phyloP scores from a whole-genome alignment of 139 green algal genomes.

The Zygnema cylindricum region DNA sequence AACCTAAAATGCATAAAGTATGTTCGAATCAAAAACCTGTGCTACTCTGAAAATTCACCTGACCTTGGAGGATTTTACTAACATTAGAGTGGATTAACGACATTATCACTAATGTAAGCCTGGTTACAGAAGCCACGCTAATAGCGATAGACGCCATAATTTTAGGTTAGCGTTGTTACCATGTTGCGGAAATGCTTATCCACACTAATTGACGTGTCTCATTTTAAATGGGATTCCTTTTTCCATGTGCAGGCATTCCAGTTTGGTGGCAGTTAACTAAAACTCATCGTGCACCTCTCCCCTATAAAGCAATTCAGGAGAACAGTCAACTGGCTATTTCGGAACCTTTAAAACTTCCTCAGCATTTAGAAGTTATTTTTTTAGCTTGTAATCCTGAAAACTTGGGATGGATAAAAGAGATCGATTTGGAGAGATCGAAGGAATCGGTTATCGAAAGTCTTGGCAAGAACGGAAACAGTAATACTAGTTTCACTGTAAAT shows the following conservation, averaged over 20 bases:
- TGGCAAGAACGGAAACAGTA: not conserved
- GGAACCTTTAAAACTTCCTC: not conserved
- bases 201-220: too few species aligned
- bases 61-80: too few species aligned
- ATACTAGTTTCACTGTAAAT: not conserved
- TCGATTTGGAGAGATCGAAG: not conserved
- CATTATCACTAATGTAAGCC: too few species aligned
- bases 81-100: too few species aligned
- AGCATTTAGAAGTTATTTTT: not conserved
- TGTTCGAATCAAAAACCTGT: too few species aligned
- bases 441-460: not conserved
- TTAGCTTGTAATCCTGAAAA: not conserved
- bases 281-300: constrained; percentile 16
- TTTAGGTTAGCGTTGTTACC: too few species aligned
- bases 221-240: too few species aligned
- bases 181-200: too few species aligned
- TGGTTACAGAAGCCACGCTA: too few species aligned
- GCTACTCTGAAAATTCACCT: too few species aligned
- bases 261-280: constrained; percentile 29
- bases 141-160: too few species aligned
- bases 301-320: not conserved
- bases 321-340: not conserved
- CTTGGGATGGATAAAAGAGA: not conserved
- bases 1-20: too few species aligned
- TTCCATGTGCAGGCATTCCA: constrained; percentile 29